These are phyloP conservation scores for Dichotomocladium elegans DNA, from an alignment of 371 early-diverging fungal genomes.

Conservation along the genomic window DNA sequence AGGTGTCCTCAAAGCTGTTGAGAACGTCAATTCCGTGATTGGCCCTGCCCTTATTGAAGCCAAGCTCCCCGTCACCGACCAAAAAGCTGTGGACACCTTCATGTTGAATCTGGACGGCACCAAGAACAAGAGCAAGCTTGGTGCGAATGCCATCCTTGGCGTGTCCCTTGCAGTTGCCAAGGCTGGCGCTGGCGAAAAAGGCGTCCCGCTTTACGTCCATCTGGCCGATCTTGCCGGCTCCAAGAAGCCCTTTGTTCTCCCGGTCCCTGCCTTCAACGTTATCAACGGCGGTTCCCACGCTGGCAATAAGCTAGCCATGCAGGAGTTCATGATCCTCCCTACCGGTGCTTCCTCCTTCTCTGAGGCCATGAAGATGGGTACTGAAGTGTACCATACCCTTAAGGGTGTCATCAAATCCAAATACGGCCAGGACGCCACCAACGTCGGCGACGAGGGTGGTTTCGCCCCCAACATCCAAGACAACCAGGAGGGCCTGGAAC, in stretches of 20 bases:
- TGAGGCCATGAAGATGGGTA: constrained; percentile 97
- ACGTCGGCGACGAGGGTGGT: constrained; percentile 99
- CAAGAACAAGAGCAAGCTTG: constrained; percentile 90
- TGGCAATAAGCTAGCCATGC: constrained; percentile 99
- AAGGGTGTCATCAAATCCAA: constrained; percentile 95
- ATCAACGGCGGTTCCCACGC: constrained; percentile 99
- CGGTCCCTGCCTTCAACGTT: constrained; percentile 98
- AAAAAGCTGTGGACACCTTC: constrained; percentile 89
- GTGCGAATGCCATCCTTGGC: constrained; percentile 99
- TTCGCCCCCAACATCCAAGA: constrained; percentile 99
- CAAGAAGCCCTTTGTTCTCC: constrained; percentile 85
- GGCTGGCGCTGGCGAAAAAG: constrained; percentile 93
- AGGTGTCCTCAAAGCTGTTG: constrained; percentile 92
- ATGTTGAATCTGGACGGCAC: constrained; percentile 93
- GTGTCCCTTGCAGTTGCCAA: constrained; percentile 95
- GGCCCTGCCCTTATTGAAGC: constrained; percentile 76
- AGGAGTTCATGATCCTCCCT: constrained; percentile 99
- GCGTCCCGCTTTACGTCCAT: constrained; percentile 90
- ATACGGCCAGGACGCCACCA: constrained; percentile 97
- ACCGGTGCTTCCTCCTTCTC: constrained; percentile 90
- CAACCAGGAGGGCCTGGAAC: constrained; percentile 93
- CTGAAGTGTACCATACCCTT: constrained; percentile 94
- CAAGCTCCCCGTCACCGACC: constrained; percentile 78
- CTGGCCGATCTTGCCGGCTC: constrained; percentile 81
- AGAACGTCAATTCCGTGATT: constrained; percentile 87